phyloP scores from a whole-genome alignment of 169 alveolate species.

The Plasmodium inui region DNA sequence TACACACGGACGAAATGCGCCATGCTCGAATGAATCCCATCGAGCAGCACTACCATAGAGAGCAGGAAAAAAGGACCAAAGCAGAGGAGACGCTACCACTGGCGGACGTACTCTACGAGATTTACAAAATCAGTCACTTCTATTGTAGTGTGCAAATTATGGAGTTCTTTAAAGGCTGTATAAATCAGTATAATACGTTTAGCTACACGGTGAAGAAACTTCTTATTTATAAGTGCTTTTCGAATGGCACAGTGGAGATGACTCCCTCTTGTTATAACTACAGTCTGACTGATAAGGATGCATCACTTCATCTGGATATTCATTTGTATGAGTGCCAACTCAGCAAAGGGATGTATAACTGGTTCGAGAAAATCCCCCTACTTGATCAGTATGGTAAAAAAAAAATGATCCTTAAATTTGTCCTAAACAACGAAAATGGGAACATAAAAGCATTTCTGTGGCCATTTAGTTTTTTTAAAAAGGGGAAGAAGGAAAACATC shows the following conservation, averaged over 20 bases:
- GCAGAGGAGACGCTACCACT: not conserved
- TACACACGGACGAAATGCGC: not conserved
- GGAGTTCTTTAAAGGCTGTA: constrained; percentile 44
- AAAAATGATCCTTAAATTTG: constrained; percentile 44
- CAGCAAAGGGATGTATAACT: constrained; percentile 1
- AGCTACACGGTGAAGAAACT: constrained; percentile 18
- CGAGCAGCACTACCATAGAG: constrained; percentile 36
- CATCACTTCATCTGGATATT: constrained; percentile 15
- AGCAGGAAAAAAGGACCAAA: not conserved
- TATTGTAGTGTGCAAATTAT: constrained; percentile 39
- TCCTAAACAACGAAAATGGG: constrained; percentile 39
- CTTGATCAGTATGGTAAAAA: constrained; percentile 15
- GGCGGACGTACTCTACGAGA: constrained; percentile 34
- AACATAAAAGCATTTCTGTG: constrained; percentile 23
- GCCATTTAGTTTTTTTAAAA: constrained; percentile 68
- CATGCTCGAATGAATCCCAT: not conserved
- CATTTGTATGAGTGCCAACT: constrained; percentile 27
- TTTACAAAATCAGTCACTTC: constrained; percentile 52
- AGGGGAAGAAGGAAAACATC: not conserved
- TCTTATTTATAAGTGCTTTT: constrained; percentile 21
- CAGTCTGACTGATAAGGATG: constrained; percentile 10
- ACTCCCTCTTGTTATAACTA: constrained; percentile 56
- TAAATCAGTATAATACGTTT: constrained; percentile 48
- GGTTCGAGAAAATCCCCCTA: constrained; percentile 20
- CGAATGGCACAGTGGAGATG: constrained; percentile 6